Evolutionary conservation across 1,284 basidiomycete species (phyloP).

Genomic region (Tetrapyrgos nigripes): DNA sequence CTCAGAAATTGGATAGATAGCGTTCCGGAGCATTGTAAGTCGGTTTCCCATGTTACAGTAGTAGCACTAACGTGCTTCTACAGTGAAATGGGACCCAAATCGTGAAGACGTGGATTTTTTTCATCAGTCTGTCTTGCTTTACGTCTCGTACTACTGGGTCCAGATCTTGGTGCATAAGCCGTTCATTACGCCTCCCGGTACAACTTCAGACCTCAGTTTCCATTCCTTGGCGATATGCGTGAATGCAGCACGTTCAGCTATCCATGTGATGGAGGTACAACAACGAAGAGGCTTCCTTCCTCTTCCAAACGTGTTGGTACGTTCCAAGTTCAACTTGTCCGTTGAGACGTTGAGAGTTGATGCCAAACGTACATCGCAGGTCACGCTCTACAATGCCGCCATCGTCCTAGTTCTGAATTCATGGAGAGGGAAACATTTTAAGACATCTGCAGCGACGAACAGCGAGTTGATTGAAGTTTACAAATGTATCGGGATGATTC

Average conservation of each 20-base stretch:
- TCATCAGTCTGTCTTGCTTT: conserved; percentile 3
- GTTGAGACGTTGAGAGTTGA: too few species aligned
- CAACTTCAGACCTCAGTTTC: background rate
- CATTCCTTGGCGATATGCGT: conserved; percentile 7
- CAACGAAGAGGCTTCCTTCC: background rate
- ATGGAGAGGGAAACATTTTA: conserved; percentile 8
- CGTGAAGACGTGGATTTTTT: conserved; percentile 2
- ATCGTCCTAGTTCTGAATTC: conserved; percentile 3
- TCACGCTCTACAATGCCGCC: conserved; percentile 1
- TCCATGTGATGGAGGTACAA: conserved; percentile 1
- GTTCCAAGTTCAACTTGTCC: too few species aligned
- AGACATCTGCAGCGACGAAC: conserved; percentile 15
- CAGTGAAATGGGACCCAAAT: conserved; percentile 9
- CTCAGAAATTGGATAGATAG: conserved; percentile 10
- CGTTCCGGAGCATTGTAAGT: conserved; percentile 8
- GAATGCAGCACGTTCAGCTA: conserved; percentile 6
- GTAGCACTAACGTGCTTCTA: background rate
- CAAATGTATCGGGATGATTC: conserved; percentile 61
- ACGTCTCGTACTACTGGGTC: conserved; percentile 5
- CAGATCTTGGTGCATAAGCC: conserved; percentile 3
- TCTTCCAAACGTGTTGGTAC: background rate
- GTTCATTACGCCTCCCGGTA: conserved; percentile 4
- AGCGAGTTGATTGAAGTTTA: conserved; percentile 64
- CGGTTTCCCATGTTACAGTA: background rate
- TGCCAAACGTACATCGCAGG: too few species aligned